Evolutionary conservation across 78 protist genomes (phyloP).

Genomic region (Dictyostelium purpureum): DNA sequence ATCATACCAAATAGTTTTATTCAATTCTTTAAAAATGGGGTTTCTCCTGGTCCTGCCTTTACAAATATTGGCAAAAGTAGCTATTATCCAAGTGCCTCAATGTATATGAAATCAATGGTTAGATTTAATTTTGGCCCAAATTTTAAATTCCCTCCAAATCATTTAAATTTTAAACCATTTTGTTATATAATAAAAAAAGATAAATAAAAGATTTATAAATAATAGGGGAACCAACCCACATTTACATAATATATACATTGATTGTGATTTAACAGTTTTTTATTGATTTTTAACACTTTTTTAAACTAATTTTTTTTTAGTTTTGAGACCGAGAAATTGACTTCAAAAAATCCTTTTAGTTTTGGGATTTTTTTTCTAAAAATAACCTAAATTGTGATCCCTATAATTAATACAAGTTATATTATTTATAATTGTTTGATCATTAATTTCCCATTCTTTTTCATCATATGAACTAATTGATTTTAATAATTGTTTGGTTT

Average conservation of each 20-base stretch:
- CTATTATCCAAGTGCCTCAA: slow-evolving; percentile 73
- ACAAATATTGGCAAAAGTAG: slow-evolving; percentile 19
- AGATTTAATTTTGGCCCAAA: slow-evolving; percentile 76
- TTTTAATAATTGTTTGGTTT: neutral
- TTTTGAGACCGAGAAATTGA: no score
- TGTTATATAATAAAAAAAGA: slow-evolving; percentile 1
- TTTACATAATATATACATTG: no score
- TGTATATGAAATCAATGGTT: slow-evolving; percentile 62
- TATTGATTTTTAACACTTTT: no score
- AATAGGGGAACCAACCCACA: no score
- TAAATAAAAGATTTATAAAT: neutral
- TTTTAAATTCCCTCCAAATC: slow-evolving; percentile 63
- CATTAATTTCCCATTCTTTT: neutral
- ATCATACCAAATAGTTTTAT: neutral
- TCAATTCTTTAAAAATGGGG: slow-evolving; percentile 71
- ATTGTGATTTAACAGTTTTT: no score
- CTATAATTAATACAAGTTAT: neutral
- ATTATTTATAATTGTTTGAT: neutral
- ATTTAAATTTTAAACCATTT: slow-evolving; percentile 13
- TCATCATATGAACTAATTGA: neutral
- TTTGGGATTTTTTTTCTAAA: no score
- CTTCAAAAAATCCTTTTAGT: no score
- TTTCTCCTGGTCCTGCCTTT: slow-evolving; percentile 64
- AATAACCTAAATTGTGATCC: no score
- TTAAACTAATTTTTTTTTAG: no score